These are phyloP conservation scores for Eucalyptus polybractea DNA, from an alignment of 345 rosid species.

Conservation along the genomic window DNA sequence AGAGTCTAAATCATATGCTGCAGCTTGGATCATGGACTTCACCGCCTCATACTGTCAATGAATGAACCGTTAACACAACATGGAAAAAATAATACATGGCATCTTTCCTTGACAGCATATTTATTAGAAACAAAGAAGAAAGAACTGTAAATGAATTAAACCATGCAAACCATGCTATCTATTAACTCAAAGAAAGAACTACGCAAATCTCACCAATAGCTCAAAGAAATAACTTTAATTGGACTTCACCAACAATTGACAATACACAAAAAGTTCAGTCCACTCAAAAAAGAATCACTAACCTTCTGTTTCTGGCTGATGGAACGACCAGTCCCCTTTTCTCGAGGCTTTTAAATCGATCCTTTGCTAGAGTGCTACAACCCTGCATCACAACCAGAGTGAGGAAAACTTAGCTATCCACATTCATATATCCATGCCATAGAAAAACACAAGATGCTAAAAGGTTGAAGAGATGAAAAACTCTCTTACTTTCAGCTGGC, in stretches of 20 bases:
- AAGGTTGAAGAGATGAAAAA: not conserved
- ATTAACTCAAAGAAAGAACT: not conserved
- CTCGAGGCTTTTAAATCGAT: constrained; percentile 83
- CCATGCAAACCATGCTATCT: not conserved
- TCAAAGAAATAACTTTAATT: not conserved
- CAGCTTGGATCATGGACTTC: not conserved
- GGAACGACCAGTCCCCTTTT: constrained; percentile 85
- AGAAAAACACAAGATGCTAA: not conserved
- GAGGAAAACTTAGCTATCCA: not conserved
- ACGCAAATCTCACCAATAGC: not conserved
- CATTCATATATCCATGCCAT: not conserved
- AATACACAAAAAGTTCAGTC: not conserved
- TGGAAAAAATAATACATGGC: not conserved
- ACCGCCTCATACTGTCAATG: not conserved
- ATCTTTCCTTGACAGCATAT: not conserved
- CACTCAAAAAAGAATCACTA: not conserved
- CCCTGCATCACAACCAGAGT: constrained; percentile 24
- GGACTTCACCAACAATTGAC: not conserved
- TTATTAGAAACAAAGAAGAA: not conserved
- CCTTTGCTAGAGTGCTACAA: constrained; percentile 77
- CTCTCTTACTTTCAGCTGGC: constrained; percentile 64
- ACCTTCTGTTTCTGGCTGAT: constrained; percentile 49
- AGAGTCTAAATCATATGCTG: not conserved
- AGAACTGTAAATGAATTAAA: not conserved
- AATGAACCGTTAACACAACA: not conserved